Conservation (phyloP, 495 filamentous ascomycete genomes). For the Corynascus novoguineensis region DNA sequence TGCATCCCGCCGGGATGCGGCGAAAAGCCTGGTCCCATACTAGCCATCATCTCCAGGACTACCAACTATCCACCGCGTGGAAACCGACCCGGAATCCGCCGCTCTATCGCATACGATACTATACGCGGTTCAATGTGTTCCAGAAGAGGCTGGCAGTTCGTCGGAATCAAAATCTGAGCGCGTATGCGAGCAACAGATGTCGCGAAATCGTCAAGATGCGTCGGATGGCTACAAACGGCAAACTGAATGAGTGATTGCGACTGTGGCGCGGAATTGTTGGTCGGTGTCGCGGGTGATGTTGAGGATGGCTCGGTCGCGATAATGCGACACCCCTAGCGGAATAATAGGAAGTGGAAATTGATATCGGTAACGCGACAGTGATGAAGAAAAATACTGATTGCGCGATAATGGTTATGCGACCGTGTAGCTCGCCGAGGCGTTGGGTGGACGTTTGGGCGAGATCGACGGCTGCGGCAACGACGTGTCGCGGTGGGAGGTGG, state of each 20-base stretch:
- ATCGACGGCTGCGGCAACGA: slow-evolving; percentile 23
- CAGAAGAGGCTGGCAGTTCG: neutral
- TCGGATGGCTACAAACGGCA: neutral
- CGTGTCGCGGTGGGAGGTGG: slow-evolving; percentile 32
- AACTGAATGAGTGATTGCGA: slow-evolving; percentile 13
- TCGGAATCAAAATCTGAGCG: neutral
- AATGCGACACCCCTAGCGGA: slow-evolving; percentile 7
- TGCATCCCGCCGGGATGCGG: slow-evolving; percentile 66
- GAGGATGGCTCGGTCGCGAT: neutral
- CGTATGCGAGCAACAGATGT: slow-evolving; percentile 13
- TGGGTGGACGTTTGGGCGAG: slow-evolving; percentile 20
- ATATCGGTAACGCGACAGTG: neutral
- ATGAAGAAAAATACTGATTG: neutral
- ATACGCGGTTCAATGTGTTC: slow-evolving; percentile 2
- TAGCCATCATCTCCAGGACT: slow-evolving; percentile 51
- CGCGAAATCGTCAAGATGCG: slow-evolving; percentile 12
- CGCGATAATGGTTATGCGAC: slow-evolving; percentile 1
- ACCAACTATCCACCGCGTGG: slow-evolving; percentile 49
- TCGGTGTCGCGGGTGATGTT: slow-evolving; percentile 1
- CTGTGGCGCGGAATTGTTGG: slow-evolving; percentile 10
- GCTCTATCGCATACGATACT: slow-evolving; percentile 44
- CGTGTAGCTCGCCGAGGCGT: neutral
- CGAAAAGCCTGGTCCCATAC: slow-evolving; percentile 64
- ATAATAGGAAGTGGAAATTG: neutral
- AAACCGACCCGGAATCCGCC: slow-evolving; percentile 38